These are phyloP conservation scores for Pseudogymnoascus sp. DNA, from an alignment of 2,329 filamentous ascomycete genomes.

Conservation along the genomic window DNA sequence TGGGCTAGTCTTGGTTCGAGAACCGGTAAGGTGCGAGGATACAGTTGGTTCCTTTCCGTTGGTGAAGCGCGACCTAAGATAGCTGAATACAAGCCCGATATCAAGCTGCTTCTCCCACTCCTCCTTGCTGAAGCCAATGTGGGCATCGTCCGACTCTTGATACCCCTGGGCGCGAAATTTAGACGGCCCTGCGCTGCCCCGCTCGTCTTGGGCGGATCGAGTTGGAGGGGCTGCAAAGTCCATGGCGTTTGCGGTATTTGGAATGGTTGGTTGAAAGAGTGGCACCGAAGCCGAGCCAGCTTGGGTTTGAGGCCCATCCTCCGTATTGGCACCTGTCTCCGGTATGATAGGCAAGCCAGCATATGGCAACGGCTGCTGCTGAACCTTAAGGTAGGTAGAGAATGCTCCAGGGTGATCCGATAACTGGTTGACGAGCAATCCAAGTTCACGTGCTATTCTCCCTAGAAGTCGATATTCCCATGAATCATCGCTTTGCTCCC, in stretches of 20 bases:
- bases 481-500: slow-evolving; percentile 25
- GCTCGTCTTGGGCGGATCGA: not conserved
- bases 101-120: slow-evolving; percentile 90
- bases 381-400: slow-evolving; percentile 64
- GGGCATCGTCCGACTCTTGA: slow-evolving; percentile 10
- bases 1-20: slow-evolving; percentile 37
- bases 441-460: slow-evolving; percentile 79
- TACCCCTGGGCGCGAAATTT: not conserved
- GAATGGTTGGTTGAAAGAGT: slow-evolving; percentile 24
- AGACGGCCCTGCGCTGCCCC: not conserved
- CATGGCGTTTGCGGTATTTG: not conserved
- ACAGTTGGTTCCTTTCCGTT: slow-evolving; percentile 36
- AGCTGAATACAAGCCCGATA: slow-evolving; percentile 84
- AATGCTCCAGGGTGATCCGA: slow-evolving; percentile 86
- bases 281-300: slow-evolving; percentile 13
- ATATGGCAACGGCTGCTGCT: slow-evolving; percentile 63
- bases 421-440: slow-evolving; percentile 72
- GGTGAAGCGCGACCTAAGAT: slow-evolving; percentile 69
- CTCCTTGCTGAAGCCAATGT: slow-evolving; percentile 21
- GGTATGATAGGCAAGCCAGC: slow-evolving; percentile 65
- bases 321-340: slow-evolving; percentile 37
- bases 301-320: slow-evolving; percentile 18
- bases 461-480: slow-evolving; percentile 79
- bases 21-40: slow-evolving; percentile 32
- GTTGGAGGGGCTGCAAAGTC: not conserved